Evolutionary conservation across 2,329 filamentous ascomycete genomes (phyloP).

Genomic region (Passalora sequoiae): DNA sequence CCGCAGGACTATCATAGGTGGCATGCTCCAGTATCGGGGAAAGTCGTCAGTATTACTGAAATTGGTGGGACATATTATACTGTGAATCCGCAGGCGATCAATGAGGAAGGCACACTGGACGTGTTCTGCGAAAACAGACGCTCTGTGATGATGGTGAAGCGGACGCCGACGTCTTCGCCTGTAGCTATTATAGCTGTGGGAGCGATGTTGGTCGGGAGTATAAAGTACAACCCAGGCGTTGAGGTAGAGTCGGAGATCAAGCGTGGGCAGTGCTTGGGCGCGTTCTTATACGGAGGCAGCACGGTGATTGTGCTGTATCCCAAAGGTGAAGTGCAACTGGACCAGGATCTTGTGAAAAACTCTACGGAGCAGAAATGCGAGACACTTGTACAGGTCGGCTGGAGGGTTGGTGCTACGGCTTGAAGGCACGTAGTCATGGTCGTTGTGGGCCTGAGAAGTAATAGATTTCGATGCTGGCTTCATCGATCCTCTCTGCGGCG

Average conservation of each 20-base stretch:
- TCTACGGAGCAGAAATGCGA: slow-evolving; percentile 37
- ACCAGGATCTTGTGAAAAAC: slow-evolving; percentile 39
- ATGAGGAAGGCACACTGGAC: slow-evolving; percentile 36
- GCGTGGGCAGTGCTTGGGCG: slow-evolving; percentile 39
- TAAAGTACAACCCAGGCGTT: slow-evolving; percentile 38
- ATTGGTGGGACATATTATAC: slow-evolving; percentile 40
- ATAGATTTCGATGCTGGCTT: too few relatives aligned
- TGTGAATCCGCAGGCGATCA: slow-evolving; percentile 42
- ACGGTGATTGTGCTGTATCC: slow-evolving; percentile 41
- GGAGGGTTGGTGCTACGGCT: slow-evolving; percentile 26
- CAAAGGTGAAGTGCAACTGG: slow-evolving; percentile 34
- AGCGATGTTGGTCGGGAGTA: slow-evolving; percentile 43
- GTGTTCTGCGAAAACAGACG: slow-evolving; percentile 43
- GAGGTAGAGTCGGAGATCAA: slow-evolving; percentile 31
- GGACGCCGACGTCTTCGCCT: slow-evolving; percentile 26
- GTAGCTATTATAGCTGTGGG: slow-evolving; percentile 41
- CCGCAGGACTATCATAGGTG: slow-evolving; percentile 43
- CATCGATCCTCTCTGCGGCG: slow-evolving; percentile 17
- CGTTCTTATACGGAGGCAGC: slow-evolving; percentile 41
- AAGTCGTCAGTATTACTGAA: slow-evolving; percentile 33
- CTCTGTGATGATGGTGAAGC: slow-evolving; percentile 37
- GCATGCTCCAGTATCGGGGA: slow-evolving; percentile 36
- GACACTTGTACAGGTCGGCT: slow-evolving; percentile 39
- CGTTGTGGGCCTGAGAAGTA: too few relatives aligned
- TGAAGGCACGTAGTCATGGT: too few relatives aligned